These are phyloP conservation scores for Sporothrix mexicana DNA, from an alignment of 2,329 filamentous ascomycete genomes.

Conservation along the genomic window DNA sequence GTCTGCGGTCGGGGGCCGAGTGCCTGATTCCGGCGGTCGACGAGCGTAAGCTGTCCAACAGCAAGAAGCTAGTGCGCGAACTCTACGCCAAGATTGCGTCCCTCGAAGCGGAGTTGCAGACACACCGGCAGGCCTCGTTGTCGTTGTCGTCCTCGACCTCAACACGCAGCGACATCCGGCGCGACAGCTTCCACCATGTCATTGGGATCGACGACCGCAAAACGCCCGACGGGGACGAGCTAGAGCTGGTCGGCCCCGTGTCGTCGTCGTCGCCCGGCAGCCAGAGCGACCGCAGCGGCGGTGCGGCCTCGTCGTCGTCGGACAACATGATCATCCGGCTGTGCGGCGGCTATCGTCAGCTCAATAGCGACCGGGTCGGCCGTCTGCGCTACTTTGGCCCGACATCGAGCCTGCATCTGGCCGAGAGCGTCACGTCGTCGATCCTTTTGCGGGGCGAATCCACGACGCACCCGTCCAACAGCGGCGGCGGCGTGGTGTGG, in stretches of 20 bases:
- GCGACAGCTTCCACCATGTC: constrained; percentile 17
- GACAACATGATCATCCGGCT: constrained; percentile 31
- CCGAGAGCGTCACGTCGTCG: constrained; percentile 28
- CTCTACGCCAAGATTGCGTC: constrained; percentile 29
- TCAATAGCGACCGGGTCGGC: constrained; percentile 27
- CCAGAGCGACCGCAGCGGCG: not conserved
- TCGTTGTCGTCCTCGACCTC: not conserved
- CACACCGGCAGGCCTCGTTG: not conserved
- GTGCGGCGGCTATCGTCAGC: constrained; percentile 29
- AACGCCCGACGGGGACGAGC: not conserved
- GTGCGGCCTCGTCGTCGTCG: not conserved
- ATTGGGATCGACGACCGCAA: constrained; percentile 15
- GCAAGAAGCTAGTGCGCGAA: constrained; percentile 30
- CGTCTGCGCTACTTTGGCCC: constrained; percentile 28
- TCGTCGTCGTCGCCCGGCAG: not conserved
- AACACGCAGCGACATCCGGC: not conserved
- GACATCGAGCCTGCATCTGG: constrained; percentile 21
- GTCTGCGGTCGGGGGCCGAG: constrained; percentile 14
- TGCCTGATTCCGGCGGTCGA: constrained; percentile 28
- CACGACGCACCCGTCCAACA: not conserved
- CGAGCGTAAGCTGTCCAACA: constrained; percentile 32
- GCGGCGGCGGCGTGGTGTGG: constrained; percentile 19
- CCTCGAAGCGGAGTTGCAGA: constrained; percentile 30
- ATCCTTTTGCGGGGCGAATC: not conserved
- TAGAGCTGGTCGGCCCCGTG: not conserved